Conservation (phyloP, 2,329 filamentous ascomycete species). For the Sporothrix phasma region DNA sequence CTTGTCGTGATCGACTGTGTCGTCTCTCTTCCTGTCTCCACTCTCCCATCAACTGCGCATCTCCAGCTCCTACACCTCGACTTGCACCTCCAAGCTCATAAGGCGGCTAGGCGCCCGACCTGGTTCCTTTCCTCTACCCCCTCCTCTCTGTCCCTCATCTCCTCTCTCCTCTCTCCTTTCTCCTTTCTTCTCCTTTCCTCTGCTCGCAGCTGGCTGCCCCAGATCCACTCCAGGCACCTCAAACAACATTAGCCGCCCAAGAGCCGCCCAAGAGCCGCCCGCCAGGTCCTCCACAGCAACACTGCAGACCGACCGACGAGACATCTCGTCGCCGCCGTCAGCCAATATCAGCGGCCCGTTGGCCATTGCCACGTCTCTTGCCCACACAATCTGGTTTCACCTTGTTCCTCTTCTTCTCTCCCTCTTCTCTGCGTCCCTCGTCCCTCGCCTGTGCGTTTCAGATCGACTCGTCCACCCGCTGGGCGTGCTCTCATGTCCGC, state of each 20-base stretch:
- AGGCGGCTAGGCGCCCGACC: constrained; percentile 10
- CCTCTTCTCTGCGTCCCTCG: not conserved
- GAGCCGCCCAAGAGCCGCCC: constrained; percentile 8
- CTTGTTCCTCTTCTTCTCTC: constrained; percentile 11
- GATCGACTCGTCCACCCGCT: not conserved
- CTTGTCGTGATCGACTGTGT: too few relatives aligned
- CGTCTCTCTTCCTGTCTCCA: not conserved
- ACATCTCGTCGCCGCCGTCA: not conserved
- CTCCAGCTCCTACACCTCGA: not conserved
- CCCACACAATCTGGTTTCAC: constrained; percentile 47
- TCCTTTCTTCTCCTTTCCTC: not conserved
- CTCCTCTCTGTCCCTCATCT: not conserved
- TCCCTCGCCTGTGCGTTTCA: not conserved
- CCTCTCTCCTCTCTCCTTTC: not conserved
- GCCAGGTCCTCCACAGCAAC: not conserved
- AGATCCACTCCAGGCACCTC: not conserved
- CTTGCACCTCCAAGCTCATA: not conserved
- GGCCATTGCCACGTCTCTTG: constrained; percentile 32
- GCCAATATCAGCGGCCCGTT: constrained; percentile 43
- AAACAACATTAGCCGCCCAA: too few relatives aligned
- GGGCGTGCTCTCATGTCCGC: not conserved
- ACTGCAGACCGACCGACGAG: not conserved
- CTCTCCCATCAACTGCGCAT: not conserved
- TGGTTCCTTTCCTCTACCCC: not conserved
- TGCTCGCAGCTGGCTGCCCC: too few relatives aligned